Percentiles rank a stretch among this genome's conserved stretches.
These are phyloP conservation scores for Exutisphaerella laricina DNA, from an alignment of 2,329 filamentous ascomycete genomes.

Conservation along the genomic window DNA sequence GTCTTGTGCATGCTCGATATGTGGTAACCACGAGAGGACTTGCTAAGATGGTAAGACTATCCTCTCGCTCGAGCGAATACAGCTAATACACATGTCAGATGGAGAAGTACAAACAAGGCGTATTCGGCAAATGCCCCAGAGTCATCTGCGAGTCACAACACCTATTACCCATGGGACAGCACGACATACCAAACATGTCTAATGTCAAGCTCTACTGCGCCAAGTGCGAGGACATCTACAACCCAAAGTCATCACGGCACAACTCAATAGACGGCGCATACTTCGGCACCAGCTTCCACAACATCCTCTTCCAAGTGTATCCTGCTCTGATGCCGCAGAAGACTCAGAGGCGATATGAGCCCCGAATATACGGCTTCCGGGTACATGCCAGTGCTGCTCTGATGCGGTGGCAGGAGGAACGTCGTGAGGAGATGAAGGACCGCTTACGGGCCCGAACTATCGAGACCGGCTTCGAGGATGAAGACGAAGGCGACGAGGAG, in stretches of 20 bases:
- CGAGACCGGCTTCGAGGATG: conserved; percentile 73
- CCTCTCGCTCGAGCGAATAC: conserved; percentile 1
- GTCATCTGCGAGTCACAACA: conserved; percentile 93
- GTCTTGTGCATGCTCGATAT: conserved; percentile 90
- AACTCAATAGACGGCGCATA: conserved; percentile 95
- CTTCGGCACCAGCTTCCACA: conserved; percentile 97
- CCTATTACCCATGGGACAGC: conserved; percentile 88
- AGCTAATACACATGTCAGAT: conserved; percentile 54
- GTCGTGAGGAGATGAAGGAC: conserved; percentile 75
- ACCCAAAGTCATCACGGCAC: conserved; percentile 94
- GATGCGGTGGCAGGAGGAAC: conserved; percentile 81
- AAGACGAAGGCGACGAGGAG: conserved; percentile 53
- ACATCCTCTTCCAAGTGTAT: conserved; percentile 98
- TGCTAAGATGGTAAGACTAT: conserved; percentile 77
- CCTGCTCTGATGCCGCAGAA: conserved; percentile 83
- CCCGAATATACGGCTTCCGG: conserved; percentile 89
- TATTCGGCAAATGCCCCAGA: conserved; percentile 96
- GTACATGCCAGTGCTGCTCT: conserved; percentile 86
- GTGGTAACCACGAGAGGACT: conserved; percentile 93
- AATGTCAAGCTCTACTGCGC: conserved; percentile 96
- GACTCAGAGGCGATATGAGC: conserved; percentile 77
- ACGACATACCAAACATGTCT: conserved; percentile 79
- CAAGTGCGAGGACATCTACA: conserved; percentile 97
- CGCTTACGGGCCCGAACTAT: conserved; percentile 64
- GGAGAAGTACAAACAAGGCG: conserved; percentile 97